Percentiles rank a stretch among this genome's conserved stretches.
Conservation (phyloP, 257 asterid species). For the Plectranthus barbatus region DNA sequence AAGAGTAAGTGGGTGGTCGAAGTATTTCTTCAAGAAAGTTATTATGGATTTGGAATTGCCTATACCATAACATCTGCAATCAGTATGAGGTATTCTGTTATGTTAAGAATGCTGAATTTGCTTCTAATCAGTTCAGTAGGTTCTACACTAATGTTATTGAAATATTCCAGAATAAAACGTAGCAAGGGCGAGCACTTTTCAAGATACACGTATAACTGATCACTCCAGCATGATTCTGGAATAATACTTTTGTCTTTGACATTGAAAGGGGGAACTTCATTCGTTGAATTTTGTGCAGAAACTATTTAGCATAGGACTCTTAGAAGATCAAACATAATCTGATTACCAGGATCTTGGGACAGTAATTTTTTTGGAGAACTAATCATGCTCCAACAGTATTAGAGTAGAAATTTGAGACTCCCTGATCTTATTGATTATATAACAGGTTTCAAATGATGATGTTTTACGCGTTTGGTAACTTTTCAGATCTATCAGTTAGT, state of each 20-base stretch:
- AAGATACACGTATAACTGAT: too few species aligned
- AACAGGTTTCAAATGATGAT: too few species aligned
- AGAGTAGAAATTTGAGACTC: too few species aligned
- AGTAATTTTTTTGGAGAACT: neutral
- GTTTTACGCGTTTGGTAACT: too few species aligned
- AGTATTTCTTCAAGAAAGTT: constrained; percentile 46
- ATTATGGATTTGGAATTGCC: constrained; percentile 53
- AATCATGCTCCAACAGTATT: neutral
- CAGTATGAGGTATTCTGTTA: constrained; percentile 39
- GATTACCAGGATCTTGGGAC: neutral
- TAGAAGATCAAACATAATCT: too few species aligned
- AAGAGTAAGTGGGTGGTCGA: constrained; percentile 46
- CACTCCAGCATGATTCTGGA: neutral
- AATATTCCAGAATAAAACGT: neutral
- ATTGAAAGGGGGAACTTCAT: neutral
- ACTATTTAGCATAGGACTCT: neutral
- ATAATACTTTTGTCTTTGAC: neutral
- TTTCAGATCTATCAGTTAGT: neutral
- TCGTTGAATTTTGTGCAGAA: neutral
- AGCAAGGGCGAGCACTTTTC: neutral
- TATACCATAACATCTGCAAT: constrained; percentile 56
- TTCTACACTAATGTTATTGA: neutral
- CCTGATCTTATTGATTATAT: too few species aligned
- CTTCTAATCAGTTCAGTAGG: neutral
- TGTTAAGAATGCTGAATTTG: neutral